phyloP scores from a whole-genome alignment of 371 early-diverging fungal species.

The Haplosporangium sp. region DNA sequence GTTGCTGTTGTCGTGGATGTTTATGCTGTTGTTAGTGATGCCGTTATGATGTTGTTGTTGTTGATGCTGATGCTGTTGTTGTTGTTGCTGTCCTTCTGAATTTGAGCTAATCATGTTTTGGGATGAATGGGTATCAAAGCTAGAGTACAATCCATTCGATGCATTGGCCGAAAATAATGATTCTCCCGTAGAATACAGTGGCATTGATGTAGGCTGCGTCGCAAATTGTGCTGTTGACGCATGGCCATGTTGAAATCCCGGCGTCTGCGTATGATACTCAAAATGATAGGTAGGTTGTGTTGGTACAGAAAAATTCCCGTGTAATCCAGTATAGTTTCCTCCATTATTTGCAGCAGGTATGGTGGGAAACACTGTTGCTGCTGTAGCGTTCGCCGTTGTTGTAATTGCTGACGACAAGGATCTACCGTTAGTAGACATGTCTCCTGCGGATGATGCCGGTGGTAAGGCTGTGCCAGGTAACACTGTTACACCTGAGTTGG shows the following conservation, averaged over 20 bases:
- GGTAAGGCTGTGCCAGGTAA: not conserved
- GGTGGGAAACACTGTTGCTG: not conserved
- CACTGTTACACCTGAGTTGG: not conserved
- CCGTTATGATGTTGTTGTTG: not conserved
- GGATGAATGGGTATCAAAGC: not conserved
- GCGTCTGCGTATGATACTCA: slow-evolving; percentile 4
- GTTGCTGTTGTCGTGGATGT: not conserved
- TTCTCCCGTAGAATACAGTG: not conserved
- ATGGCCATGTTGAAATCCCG: not conserved
- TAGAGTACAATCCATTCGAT: not conserved
- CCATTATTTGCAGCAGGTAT: not conserved
- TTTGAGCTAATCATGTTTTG: not conserved
- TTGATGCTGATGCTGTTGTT: slow-evolving; percentile 8
- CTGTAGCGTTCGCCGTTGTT: not conserved
- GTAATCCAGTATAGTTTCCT: not conserved
- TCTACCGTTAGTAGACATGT: not conserved
- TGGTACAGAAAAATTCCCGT: not conserved
- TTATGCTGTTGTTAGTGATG: not conserved
- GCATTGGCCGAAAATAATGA: not conserved
- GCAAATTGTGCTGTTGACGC: not conserved
- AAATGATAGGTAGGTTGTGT: slow-evolving; percentile 15
- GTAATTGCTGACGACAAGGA: not conserved
- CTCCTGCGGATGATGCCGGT: not conserved
- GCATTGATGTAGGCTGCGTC: not conserved
- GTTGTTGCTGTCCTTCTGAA: slow-evolving; percentile 4